phyloP scores from a whole-genome alignment of 2,329 filamentous ascomycete genomes.

The Diaporthe citrichinensis region DNA sequence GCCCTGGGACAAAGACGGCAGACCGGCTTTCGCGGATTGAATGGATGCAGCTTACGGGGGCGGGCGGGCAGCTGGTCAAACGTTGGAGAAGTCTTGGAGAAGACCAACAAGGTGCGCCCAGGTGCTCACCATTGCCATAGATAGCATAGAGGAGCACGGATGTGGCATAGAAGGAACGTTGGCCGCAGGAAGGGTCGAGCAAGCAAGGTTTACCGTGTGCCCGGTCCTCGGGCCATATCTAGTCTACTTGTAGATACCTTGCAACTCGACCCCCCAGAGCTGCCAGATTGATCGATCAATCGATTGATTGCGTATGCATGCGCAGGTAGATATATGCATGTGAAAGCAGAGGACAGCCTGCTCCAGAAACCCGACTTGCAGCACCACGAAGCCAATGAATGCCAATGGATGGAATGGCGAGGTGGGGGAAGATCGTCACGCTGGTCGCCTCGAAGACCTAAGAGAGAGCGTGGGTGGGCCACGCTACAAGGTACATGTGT shows the following conservation, averaged over 20 bases:
- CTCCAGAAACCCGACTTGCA: not conserved
- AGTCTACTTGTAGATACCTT: not conserved
- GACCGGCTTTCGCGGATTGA: not conserved
- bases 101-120: slow-evolving; percentile 12
- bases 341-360: not conserved
- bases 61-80: not conserved
- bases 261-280: not conserved
- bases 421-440: not conserved
- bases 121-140: slow-evolving; percentile 1
- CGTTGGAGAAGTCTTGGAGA: not conserved
- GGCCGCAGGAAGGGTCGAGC: not conserved
- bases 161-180: slow-evolving; percentile 12
- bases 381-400: not conserved
- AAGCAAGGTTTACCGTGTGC: slow-evolving; percentile 24
- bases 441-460: not conserved
- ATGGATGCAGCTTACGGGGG: not conserved
- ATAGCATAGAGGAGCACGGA: slow-evolving; percentile 12
- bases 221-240: not conserved
- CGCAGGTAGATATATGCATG: not conserved
- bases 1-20: not conserved
- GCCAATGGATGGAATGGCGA: not conserved
- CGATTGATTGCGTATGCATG: slow-evolving; percentile 5
- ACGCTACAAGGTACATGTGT: not conserved
- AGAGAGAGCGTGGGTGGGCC: not conserved
- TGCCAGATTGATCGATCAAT: slow-evolving; percentile 14